phyloP scores from a whole-genome alignment of 2,329 filamentous ascomycete genomes.

The Aspergillus melleus region DNA sequence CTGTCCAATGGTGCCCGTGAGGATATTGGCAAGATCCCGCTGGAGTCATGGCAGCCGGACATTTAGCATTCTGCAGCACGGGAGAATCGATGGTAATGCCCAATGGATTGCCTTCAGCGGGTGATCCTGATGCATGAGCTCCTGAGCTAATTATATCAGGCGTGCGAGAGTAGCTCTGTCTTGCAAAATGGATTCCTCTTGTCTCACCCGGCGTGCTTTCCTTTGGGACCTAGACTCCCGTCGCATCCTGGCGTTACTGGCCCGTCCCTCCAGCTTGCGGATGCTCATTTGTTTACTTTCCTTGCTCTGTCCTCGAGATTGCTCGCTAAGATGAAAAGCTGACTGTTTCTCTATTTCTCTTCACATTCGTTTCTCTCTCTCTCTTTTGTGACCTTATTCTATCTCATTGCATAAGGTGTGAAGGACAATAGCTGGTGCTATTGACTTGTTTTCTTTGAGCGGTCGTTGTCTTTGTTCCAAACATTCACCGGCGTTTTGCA shows the following conservation, averaged over 20 bases:
- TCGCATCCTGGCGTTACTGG: neutral
- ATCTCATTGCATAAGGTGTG: conserved; percentile 6
- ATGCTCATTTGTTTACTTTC: neutral
- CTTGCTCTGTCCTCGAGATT: neutral
- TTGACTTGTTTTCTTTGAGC: neutral
- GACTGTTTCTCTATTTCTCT: neutral
- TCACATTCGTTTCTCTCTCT: neutral
- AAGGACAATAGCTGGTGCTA: conserved; percentile 6
- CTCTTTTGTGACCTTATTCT: neutral
- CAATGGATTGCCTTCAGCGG: neutral
- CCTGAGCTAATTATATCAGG: conserved; percentile 3
- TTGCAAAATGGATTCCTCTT: neutral
- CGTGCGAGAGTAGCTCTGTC: neutral
- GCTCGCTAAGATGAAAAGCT: neutral
- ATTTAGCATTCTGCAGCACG: conserved; percentile 17
- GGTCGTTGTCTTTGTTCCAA: conserved; percentile 11
- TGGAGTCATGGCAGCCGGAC: conserved; percentile 9
- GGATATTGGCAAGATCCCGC: neutral
- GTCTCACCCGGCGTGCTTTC: neutral
- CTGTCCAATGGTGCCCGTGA: conserved; percentile 13
- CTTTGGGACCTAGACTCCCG: neutral
- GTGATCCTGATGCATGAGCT: conserved; percentile 9
- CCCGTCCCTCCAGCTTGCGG: neutral
- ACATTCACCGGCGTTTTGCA: conserved; percentile 6
- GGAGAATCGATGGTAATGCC: conserved; percentile 1